phyloP scores from a whole-genome alignment of 495 filamentous ascomycete species.

The Xanthoparmelia taractica region DNA sequence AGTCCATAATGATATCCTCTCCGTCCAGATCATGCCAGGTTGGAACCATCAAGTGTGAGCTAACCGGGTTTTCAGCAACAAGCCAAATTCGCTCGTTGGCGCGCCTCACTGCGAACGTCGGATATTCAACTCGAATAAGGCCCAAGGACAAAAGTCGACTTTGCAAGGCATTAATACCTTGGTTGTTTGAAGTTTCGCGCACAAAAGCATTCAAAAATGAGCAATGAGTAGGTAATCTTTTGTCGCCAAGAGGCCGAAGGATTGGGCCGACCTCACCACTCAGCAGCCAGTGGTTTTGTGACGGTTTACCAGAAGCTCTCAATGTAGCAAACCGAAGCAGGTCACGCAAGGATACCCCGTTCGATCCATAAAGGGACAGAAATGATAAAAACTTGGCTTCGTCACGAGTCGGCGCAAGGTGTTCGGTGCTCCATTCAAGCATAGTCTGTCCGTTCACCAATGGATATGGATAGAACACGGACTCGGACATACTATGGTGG shows the following conservation, averaged over 20 bases:
- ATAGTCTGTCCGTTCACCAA: background rate
- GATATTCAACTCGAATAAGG: background rate
- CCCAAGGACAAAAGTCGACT: background rate
- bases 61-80: background rate
- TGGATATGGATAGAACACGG: background rate
- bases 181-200: background rate
- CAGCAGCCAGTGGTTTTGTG: background rate
- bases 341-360: background rate
- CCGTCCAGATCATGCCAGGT: background rate
- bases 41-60: too few species aligned
- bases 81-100: slow-evolving; percentile 1
- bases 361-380: background rate
- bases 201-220: background rate
- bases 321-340: background rate
- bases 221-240: background rate
- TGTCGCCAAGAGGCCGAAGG: background rate
- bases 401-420: background rate
- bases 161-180: background rate
- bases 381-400: background rate
- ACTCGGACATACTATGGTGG: too few species aligned
- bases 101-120: background rate
- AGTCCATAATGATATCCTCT: background rate
- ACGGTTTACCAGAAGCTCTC: background rate
- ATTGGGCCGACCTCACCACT: background rate
- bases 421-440: background rate